A percentile compares a stretch with the other conserved stretches of the same genome.
Evolutionary conservation across 192 early-diverging fungal species (phyloP).

Genomic region (Backusella westeae): DNA sequence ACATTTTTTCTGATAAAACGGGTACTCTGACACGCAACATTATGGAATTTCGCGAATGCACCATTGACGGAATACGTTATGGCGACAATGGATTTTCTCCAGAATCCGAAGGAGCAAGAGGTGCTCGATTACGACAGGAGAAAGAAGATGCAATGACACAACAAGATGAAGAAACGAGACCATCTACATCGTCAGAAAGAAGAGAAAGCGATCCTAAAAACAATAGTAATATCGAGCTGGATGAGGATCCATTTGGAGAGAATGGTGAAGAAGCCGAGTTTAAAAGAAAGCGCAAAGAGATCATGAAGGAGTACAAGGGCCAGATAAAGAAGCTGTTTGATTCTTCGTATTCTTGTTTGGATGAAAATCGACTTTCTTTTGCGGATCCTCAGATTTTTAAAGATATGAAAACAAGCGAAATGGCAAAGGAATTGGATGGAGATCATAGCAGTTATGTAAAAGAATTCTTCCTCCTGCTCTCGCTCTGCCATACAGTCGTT

Average conservation of each 20-base stretch:
- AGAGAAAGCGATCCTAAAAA: constrained; percentile 25
- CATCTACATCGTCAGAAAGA: constrained; percentile 36
- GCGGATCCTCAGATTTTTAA: constrained; percentile 77
- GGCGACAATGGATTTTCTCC: constrained; percentile 71
- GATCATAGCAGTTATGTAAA: constrained; percentile 41
- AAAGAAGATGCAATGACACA: constrained; percentile 41
- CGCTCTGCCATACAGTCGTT: constrained; percentile 94
- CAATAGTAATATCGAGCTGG: not conserved
- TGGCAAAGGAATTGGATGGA: not conserved
- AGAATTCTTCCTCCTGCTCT: constrained; percentile 87
- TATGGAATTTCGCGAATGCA: constrained; percentile 96
- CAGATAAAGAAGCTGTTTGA: constrained; percentile 66
- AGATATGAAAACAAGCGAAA: constrained; percentile 55
- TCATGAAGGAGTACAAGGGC: constrained; percentile 53
- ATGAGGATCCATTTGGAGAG: constrained; percentile 36
- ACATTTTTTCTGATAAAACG: constrained; percentile 97
- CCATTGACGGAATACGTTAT: constrained; percentile 83
- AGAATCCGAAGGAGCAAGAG: constrained; percentile 53
- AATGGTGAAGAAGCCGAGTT: constrained; percentile 23
- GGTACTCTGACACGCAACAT: constrained; percentile 96
- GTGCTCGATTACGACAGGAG: constrained; percentile 45
- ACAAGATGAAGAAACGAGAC: constrained; percentile 35
- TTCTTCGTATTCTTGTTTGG: constrained; percentile 61
- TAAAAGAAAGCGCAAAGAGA: constrained; percentile 31
- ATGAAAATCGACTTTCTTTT: constrained; percentile 70